These are phyloP conservation scores for Micromonas commoda DNA, from an alignment of 139 green algal species.

Conservation along the genomic window DNA sequence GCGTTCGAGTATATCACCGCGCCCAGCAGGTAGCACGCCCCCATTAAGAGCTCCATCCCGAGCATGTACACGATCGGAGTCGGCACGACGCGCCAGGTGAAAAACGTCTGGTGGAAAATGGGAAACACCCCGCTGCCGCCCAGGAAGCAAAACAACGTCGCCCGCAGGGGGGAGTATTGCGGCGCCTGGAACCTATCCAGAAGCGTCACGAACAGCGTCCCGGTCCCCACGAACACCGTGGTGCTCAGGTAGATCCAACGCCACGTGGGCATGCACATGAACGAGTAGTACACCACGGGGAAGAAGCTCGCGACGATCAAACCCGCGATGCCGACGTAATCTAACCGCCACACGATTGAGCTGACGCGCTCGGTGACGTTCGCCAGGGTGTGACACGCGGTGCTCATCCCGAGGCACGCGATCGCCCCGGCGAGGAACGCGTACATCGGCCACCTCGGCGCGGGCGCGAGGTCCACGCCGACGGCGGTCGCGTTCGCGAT, in stretches of 20 bases:
- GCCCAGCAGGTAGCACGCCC: constrained; percentile 1
- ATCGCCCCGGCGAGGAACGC: constrained; percentile 5
- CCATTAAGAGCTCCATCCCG: constrained; percentile 15
- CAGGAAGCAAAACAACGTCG: constrained; percentile 1
- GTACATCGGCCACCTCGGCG: constrained; percentile 11
- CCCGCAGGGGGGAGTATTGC: background rate
- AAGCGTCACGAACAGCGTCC: background rate
- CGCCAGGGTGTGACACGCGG: constrained; percentile 9
- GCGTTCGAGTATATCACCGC: constrained; percentile 4
- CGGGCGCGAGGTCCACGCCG: background rate
- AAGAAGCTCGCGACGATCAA: constrained; percentile 17
- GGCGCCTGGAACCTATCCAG: background rate
- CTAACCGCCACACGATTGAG: constrained; percentile 4
- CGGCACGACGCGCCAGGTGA: constrained; percentile 11
- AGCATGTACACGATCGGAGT: constrained; percentile 1
- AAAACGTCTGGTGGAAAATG: constrained; percentile 23
- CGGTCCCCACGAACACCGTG: background rate
- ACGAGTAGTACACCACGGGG: constrained; percentile 24
- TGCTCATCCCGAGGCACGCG: background rate
- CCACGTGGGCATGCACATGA: constrained; percentile 11
- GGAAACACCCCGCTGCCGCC: constrained; percentile 13
- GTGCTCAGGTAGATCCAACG: constrained; percentile 2
- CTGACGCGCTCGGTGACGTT: background rate
- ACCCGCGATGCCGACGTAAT: constrained; percentile 23
- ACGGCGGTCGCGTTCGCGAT: too few relatives aligned